Conservation (phyloP, 495 filamentous ascomycete species). For the Paragyromitra xinjiangensis region DNA sequence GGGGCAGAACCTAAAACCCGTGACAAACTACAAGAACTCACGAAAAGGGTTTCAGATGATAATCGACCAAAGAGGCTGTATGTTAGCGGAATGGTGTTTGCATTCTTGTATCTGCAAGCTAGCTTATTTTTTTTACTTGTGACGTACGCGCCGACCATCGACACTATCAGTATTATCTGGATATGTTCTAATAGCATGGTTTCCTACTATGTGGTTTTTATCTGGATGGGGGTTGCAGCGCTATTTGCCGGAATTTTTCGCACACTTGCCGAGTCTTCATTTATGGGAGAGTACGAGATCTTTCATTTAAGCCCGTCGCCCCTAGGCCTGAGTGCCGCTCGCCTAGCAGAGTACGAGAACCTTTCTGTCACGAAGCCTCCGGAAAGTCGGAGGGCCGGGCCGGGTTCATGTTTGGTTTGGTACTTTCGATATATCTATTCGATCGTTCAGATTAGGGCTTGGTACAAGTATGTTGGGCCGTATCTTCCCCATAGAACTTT, state of each 20-base stretch:
- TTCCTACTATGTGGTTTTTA: background rate
- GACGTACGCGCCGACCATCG: background rate
- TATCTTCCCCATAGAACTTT: too few species aligned
- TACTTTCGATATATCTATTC: too few species aligned
- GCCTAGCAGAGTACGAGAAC: background rate
- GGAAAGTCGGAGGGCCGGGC: background rate
- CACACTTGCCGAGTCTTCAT: background rate
- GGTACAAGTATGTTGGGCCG: too few species aligned
- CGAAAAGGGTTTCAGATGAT: background rate
- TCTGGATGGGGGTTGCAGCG: background rate
- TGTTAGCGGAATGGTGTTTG: background rate
- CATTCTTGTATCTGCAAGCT: constrained; percentile 1
- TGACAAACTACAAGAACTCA: background rate
- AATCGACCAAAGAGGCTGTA: background rate
- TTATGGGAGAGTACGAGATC: background rate
- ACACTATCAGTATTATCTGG: constrained; percentile 5
- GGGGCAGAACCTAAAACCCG: background rate
- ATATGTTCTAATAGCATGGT: background rate
- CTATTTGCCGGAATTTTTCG: background rate
- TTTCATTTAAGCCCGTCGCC: constrained; percentile 14
- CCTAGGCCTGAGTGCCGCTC: background rate
- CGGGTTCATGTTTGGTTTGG: too few species aligned
- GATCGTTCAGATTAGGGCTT: too few species aligned
- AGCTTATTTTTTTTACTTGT: background rate
- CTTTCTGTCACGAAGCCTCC: background rate